Percentiles rank a stretch among this genome's conserved stretches.
Conservation (phyloP, 2,329 filamentous ascomycete species). For the Aschersonia sp. region DNA sequence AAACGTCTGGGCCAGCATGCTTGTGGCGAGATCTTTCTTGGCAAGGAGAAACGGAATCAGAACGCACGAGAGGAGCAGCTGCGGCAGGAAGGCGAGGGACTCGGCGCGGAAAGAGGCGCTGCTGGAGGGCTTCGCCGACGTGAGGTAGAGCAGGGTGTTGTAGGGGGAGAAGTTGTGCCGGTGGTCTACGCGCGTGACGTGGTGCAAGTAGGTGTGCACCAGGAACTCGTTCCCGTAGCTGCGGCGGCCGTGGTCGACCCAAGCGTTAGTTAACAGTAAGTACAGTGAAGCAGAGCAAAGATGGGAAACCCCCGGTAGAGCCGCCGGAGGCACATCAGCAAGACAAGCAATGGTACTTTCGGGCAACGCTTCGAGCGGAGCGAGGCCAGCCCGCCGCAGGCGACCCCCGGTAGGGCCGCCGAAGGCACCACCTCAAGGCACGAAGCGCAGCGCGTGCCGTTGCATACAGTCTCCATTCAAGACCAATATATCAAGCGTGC, state of each 20-base stretch:
- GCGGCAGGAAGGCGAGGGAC: conserved; percentile 76
- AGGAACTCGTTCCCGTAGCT: conserved; percentile 73
- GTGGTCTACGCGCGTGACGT: conserved; percentile 85
- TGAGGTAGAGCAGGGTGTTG: conserved; percentile 79
- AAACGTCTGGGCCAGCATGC: conserved; percentile 91
- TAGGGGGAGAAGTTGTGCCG: conserved; percentile 98
- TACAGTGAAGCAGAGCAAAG: neutral
- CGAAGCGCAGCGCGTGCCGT: no score
- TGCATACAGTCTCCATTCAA: no score
- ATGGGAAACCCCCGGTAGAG: no score
- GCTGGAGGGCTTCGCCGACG: conserved; percentile 44
- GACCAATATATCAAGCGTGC: no score
- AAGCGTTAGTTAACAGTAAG: neutral
- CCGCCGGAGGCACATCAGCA: no score
- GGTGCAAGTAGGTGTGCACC: conserved; percentile 83
- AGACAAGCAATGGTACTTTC: no score
- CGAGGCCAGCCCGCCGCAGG: no score
- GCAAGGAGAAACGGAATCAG: conserved; percentile 63
- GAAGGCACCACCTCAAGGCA: no score
- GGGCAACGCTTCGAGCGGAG: no score
- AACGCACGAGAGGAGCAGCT: conserved; percentile 65
- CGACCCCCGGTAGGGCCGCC: no score
- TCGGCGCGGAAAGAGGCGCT: conserved; percentile 40
- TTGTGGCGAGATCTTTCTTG: conserved; percentile 65
- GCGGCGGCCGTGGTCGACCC: neutral